Percentiles rank a stretch among this genome's conserved stretches.
These are phyloP conservation scores for Spinellus fusiger DNA, from an alignment of 192 early-diverging fungal species.

Conservation along the genomic window DNA sequence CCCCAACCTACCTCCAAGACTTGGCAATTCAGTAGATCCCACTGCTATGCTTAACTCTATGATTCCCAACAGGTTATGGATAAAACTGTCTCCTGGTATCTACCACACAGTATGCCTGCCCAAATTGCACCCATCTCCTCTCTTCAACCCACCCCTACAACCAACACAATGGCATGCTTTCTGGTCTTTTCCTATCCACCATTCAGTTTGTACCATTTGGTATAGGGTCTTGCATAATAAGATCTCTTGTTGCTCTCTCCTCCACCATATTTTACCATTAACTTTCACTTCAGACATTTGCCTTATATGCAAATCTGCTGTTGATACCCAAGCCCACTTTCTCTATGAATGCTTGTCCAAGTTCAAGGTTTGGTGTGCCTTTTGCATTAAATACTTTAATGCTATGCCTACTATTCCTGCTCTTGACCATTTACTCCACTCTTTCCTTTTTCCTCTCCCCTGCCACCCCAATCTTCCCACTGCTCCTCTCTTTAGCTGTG, in stretches of 20 bases:
- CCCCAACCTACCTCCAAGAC: neutral
- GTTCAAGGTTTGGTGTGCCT: neutral
- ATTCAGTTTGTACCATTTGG: too few species aligned
- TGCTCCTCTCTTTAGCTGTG: neutral
- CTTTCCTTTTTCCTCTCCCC: neutral
- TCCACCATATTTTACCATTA: neutral
- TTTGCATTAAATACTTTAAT: neutral
- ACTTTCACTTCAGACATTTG: neutral
- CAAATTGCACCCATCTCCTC: neutral
- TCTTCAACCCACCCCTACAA: neutral
- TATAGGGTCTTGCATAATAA: too few species aligned
- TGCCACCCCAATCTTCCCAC: neutral
- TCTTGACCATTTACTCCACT: neutral
- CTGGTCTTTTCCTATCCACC: too few species aligned
- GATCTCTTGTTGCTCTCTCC: too few species aligned
- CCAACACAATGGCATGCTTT: too few species aligned
- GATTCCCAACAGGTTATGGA: neutral
- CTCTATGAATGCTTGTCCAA: neutral
- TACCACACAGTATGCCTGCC: neutral
- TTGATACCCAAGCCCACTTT: conserved; percentile 3
- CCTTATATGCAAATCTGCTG: neutral
- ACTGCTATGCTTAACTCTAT: neutral
- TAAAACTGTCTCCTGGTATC: neutral
- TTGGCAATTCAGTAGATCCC: neutral
- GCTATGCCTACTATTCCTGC: neutral